Evolutionary conservation across 495 filamentous ascomycete species (phyloP), one percentile per base, ranked within the genome.

Genomic region (Penicillium lagena): DNA sequence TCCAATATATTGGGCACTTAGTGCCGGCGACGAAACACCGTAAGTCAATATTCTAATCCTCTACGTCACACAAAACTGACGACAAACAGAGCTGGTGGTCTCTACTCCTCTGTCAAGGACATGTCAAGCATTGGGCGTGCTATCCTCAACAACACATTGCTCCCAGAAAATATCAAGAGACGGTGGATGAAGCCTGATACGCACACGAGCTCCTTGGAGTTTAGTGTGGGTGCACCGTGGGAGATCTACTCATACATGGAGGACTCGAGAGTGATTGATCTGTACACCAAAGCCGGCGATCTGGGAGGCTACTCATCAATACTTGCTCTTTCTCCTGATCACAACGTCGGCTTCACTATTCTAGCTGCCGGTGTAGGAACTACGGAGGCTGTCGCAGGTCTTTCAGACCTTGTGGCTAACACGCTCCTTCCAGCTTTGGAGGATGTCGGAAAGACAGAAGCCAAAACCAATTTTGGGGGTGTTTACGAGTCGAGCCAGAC

Each of bases 271-370:
- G 42, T 67, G 0, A 56, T 75, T 29, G 74, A 80, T 15, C 54
- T 80, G n/a, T 81, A 80, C 58, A 76, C 71, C 35, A 81, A 81
- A 48, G 44, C 57, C 14, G 79, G 79, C 4, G 75, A 77, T 41
- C 46, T 77, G 7, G 64, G 62, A 10, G 31, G 42, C 5, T 81
- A 80, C 50, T 70, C 72, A 30, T 59, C 63, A 39, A 44, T 69
- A 3, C 17, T 80, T 13, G 70, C 59, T 1, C 57, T 81, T 0
- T 57, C 71, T 27, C 74, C 76, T 0, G 78, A 79, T 51, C 74
- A 77, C 49, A 67, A 65, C 39, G 58, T 75, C 11, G 76, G 78
- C 39, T 76, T 77, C 30, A 66, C 65, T 0, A 50, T 82, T 7
- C 51, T 79, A 1, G 59, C 58, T 9, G 73, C 66, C 7, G 75